phyloP scores from a whole-genome alignment of 2,329 filamentous ascomycete genomes.

The Venturia pyrina region DNA sequence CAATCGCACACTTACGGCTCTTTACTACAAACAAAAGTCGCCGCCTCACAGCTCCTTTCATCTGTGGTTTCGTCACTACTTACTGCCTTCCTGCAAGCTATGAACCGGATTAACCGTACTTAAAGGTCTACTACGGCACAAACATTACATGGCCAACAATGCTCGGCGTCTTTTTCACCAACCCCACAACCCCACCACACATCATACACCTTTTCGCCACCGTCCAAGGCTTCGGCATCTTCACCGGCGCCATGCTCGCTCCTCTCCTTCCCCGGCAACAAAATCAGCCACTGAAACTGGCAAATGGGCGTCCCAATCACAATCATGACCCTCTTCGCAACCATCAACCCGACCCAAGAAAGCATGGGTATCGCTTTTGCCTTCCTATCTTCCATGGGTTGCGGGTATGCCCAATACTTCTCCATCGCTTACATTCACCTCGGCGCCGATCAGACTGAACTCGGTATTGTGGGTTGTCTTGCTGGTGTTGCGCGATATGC shows the following conservation, averaged over 20 bases:
- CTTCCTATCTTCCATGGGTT: constrained; percentile 36
- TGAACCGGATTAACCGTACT: neutral
- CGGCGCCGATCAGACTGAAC: constrained; percentile 39
- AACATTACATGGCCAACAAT: constrained; percentile 39
- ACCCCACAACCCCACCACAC: constrained; percentile 19
- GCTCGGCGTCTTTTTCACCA: constrained; percentile 36
- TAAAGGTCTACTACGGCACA: neutral
- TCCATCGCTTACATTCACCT: constrained; percentile 41
- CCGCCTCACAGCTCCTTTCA: constrained; percentile 38
- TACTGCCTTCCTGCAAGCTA: constrained; percentile 15
- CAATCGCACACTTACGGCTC: constrained; percentile 34
- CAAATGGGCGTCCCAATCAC: constrained; percentile 33
- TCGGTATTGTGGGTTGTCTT: constrained; percentile 36
- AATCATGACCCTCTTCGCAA: constrained; percentile 38
- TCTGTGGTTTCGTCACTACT: constrained; percentile 36
- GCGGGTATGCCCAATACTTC: constrained; percentile 39
- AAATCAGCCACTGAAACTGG: constrained; percentile 38
- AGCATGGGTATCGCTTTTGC: constrained; percentile 38
- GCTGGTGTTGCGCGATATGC: constrained; percentile 35
- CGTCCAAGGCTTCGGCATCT: constrained; percentile 33
- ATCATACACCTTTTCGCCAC: constrained; percentile 31
- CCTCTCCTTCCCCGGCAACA: constrained; percentile 31
- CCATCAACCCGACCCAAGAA: constrained; percentile 32
- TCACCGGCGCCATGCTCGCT: constrained; percentile 7
- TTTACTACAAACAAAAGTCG: constrained; percentile 36